These are phyloP conservation scores for Oryza australiensis DNA, from an alignment of 176 grass and related monocot genomes.

Conservation along the genomic window DNA sequence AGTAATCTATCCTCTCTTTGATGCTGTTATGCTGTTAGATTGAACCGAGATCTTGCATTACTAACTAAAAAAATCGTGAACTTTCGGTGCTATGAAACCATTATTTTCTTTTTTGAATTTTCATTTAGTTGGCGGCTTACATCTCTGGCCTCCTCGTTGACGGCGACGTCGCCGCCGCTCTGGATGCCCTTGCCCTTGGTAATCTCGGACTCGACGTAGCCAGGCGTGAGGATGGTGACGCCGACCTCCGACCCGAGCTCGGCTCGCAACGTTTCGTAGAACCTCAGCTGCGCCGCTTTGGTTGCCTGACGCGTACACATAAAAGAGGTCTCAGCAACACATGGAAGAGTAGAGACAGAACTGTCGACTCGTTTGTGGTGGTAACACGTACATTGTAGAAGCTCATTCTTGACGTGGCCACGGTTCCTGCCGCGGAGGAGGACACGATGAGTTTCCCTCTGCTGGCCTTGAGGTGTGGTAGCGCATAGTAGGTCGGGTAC, in stretches of 20 bases:
- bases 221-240: conserved; percentile 45
- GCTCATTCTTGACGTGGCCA: conserved; percentile 40
- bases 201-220: conserved; percentile 55
- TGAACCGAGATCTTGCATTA: no score
- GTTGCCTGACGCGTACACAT: conserved; percentile 34
- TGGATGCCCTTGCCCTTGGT: conserved; percentile 55
- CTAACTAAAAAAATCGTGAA: no score
- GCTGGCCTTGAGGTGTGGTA: conserved; percentile 60
- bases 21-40: no score
- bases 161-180: conserved; percentile 36
- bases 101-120: background rate
- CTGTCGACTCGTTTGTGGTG: no score
- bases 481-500: conserved; percentile 65
- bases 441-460: conserved; percentile 56
- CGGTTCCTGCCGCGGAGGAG: conserved; percentile 42
- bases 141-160: conserved; percentile 46
- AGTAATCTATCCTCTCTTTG: no score
- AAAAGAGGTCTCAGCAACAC: background rate
- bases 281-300: conserved; percentile 55
- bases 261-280: conserved; percentile 51
- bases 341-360: no score
- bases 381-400: conserved; percentile 54
- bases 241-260: conserved; percentile 49
- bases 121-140: background rate
- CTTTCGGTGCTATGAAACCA: no score